Evolutionary conservation across 2,329 filamentous ascomycete species (phyloP).

Genomic region (Cordyceps javanica): DNA sequence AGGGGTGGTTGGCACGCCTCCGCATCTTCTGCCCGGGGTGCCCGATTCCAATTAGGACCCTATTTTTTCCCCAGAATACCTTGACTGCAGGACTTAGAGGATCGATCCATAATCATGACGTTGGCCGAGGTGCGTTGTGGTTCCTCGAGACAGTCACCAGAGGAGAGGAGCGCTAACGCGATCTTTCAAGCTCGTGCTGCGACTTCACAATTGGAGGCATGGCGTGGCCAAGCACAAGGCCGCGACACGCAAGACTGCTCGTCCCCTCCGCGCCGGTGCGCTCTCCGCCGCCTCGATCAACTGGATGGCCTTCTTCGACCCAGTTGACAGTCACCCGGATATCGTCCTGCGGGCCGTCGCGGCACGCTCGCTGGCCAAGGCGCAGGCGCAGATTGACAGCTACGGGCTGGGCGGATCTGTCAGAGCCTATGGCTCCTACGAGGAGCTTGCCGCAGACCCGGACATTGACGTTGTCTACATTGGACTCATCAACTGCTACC

Average conservation of each 20-base stretch:
- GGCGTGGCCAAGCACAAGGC: conserved; percentile 11
- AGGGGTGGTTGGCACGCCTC: too few species aligned
- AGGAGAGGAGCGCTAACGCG: background rate
- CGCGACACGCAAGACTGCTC: background rate
- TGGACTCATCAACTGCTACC: conserved; percentile 43
- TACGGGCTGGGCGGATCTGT: background rate
- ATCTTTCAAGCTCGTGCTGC: background rate
- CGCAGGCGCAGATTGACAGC: conserved; percentile 1
- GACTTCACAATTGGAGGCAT: background rate
- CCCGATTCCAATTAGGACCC: too few species aligned
- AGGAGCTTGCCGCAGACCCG: conserved; percentile 14
- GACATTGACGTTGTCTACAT: conserved; percentile 29
- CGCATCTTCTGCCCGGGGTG: background rate
- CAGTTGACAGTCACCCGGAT: conserved; percentile 9
- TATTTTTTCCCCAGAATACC: too few species aligned
- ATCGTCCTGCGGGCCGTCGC: conserved; percentile 4
- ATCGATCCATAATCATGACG: background rate
- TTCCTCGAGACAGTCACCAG: too few species aligned
- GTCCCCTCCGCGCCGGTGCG: conserved; percentile 6
- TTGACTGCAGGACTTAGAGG: background rate
- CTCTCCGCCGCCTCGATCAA: conserved; percentile 11
- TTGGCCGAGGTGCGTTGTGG: background rate
- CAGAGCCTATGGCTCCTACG: conserved; percentile 14
- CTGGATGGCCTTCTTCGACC: conserved; percentile 9
- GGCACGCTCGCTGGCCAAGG: conserved; percentile 1